Evolutionary conservation across 2,329 filamentous ascomycete species (phyloP), one percentile per base, ranked within the genome.

Genomic region (Chalaropsis ovoidea): DNA sequence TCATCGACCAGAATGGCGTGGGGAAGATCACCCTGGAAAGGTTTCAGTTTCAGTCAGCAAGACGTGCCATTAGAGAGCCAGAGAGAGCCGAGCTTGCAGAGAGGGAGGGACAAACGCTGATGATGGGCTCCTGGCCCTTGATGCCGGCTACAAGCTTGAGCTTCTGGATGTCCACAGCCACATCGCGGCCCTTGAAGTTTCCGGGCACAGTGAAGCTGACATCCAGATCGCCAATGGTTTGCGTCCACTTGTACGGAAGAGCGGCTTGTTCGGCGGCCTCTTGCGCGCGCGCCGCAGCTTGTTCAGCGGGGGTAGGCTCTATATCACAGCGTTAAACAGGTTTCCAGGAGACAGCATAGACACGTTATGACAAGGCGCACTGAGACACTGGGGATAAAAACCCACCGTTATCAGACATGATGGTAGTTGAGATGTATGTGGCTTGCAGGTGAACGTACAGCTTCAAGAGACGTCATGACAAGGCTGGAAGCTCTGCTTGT

Each of bases 161-260:
- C 78, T 90, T 92, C 75, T 88, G 89, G 74, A 99, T 82, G 66
- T 89, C 86, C 66, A 99, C 85, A 67, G 88, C 84, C 43, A 99
- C 77, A 74, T 99, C 94, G 70, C 82, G 84, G 47, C 86, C 90
- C 77, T 95, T 95, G 70, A 93, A 79, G 75, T 92, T 95, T 27
- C 82, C 87, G 0, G 93, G 88, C 0, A 99, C 85, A 35, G 82
- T 79, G 67, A 95, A 82, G 62, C 82, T 87, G 72, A 97, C 78
- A 73, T 96, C 90, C 68, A 96, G 78, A 73, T 97, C 94, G 70
- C 81, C 82, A 74, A 99, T 96, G 27, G 88, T 92, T 78, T 99
- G 94, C 11, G 83, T 88, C 94, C 94, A 99, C 78, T 95, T 94
- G 85, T 99, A 99, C 0, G 94, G 94, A 52, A 99, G 86, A 27